phyloP scores from a whole-genome alignment of 2,329 filamentous ascomycete species.

The Hymenoscyphus occultus region DNA sequence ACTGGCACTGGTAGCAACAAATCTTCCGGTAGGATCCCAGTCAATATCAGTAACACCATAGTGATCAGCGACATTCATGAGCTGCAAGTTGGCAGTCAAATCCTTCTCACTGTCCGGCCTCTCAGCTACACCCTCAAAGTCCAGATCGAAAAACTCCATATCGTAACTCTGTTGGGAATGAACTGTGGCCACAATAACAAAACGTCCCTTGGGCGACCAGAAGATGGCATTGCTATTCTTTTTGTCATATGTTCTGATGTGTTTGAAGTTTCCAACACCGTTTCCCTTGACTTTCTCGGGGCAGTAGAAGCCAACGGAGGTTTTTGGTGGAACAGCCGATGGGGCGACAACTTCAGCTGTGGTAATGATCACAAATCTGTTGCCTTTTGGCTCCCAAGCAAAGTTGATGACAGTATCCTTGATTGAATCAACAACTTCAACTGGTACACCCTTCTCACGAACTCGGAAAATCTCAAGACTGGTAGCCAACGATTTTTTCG shows the following conservation, averaged over 20 bases:
- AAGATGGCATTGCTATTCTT: slow-evolving; percentile 99
- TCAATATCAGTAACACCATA: slow-evolving; percentile 97
- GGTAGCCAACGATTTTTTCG: slow-evolving; percentile 95
- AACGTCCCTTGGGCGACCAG: slow-evolving; percentile 94
- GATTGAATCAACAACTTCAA: slow-evolving; percentile 95
- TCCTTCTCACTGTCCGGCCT: slow-evolving; percentile 92
- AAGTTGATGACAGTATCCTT: slow-evolving; percentile 99
- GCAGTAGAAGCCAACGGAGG: slow-evolving; percentile 91
- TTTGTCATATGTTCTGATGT: slow-evolving; percentile 92
- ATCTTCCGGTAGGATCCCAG: slow-evolving; percentile 96
- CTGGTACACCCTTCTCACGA: slow-evolving; percentile 94
- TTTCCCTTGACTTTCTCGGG: slow-evolving; percentile 88
- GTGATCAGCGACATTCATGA: slow-evolving; percentile 92
- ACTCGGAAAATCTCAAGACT: slow-evolving; percentile 98
- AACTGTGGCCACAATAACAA: slow-evolving; percentile 91
- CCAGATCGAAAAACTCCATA: slow-evolving; percentile 95
- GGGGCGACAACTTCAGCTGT: slow-evolving; percentile 78
- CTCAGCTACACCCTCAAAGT: slow-evolving; percentile 84
- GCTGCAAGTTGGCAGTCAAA: slow-evolving; percentile 86
- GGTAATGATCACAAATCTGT: slow-evolving; percentile 95
- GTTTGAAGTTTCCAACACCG: slow-evolving; percentile 88
- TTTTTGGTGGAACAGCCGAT: slow-evolving; percentile 87
- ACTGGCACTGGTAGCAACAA: slow-evolving; percentile 88
- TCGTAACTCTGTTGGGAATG: slow-evolving; percentile 91
- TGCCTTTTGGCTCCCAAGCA: slow-evolving; percentile 97